phyloP scores from a whole-genome alignment of 495 filamentous ascomycete genomes.

The Aspergillus mulundensis region DNA sequence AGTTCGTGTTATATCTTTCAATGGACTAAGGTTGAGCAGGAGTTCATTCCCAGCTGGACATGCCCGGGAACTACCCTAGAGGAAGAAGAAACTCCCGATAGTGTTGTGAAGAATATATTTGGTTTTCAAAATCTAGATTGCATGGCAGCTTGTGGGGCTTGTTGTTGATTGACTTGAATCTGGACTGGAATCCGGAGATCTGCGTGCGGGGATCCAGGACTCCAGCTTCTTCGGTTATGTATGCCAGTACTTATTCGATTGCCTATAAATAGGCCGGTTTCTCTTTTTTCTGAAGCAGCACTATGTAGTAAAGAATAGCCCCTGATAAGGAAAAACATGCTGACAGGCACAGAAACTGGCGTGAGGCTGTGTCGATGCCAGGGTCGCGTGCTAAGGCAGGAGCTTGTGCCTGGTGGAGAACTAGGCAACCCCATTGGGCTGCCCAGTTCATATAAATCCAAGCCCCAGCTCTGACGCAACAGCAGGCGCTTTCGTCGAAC shows the following conservation, averaged over 20 bases:
- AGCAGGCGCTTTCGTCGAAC: background rate
- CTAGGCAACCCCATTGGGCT: background rate
- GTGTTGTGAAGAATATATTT: too few relatives aligned
- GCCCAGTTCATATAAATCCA: background rate
- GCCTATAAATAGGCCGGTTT: background rate
- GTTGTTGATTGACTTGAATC: too few relatives aligned
- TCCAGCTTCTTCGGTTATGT: too few relatives aligned
- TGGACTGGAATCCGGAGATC: background rate
- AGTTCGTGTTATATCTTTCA: too few relatives aligned
- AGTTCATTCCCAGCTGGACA: too few relatives aligned
- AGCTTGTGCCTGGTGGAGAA: background rate
- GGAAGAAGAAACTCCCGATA: too few relatives aligned
- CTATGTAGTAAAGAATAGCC: background rate
- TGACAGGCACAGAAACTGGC: background rate
- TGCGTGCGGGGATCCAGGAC: background rate
- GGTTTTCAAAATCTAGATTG: too few relatives aligned
- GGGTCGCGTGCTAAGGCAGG: background rate
- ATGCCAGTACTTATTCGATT: too few relatives aligned
- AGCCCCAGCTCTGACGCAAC: background rate
- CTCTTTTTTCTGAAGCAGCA: too few relatives aligned
- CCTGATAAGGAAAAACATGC: background rate
- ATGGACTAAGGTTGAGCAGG: too few relatives aligned
- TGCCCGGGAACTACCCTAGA: too few relatives aligned
- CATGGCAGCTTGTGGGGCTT: too few relatives aligned
- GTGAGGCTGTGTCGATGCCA: background rate